phyloP scores from a whole-genome alignment of 2,329 filamentous ascomycete genomes.

The Dactylonectria estremocensis region DNA sequence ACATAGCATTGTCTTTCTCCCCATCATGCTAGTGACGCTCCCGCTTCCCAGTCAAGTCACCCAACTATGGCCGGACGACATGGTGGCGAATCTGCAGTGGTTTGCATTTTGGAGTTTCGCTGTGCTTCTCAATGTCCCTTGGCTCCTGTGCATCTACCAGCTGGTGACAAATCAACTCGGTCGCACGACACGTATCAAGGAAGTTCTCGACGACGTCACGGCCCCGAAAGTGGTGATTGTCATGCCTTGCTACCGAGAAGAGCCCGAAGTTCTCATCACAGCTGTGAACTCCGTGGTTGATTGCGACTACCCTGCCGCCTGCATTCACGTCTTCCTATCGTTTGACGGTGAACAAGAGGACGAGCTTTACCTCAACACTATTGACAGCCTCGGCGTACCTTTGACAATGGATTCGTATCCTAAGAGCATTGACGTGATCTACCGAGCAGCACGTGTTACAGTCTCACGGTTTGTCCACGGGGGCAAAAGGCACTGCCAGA shows the following conservation, averaged over 20 bases:
- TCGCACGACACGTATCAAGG: conserved; percentile 84
- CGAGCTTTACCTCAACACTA: conserved; percentile 89
- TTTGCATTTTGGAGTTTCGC: conserved; percentile 97
- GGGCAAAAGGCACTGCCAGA: conserved; percentile 94
- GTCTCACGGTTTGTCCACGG: conserved; percentile 94
- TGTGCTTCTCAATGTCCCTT: conserved; percentile 86
- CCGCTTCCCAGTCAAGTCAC: conserved; percentile 83
- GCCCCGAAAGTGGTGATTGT: conserved; percentile 96
- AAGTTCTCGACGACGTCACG: conserved; percentile 85
- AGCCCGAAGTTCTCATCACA: conserved; percentile 85
- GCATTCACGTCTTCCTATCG: conserved; percentile 94
- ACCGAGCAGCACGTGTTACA: conserved; percentile 87
- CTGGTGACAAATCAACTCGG: conserved; percentile 90
- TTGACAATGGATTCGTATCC: conserved; percentile 84
- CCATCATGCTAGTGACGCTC: conserved; percentile 94
- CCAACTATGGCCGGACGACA: conserved; percentile 76
- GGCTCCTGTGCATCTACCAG: conserved; percentile 94
- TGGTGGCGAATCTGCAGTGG: conserved; percentile 87
- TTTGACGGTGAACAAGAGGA: conserved; percentile 94
- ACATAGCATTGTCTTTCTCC: conserved; percentile 84
- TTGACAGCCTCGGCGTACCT: conserved; percentile 87
- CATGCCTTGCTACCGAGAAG: conserved; percentile 97
- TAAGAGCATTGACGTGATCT: conserved; percentile 90
- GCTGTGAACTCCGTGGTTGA: conserved; percentile 94
- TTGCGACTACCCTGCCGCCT: conserved; percentile 92